Conservation (phyloP, 768 basidiomycete genomes). For the Hericium coralloides region DNA sequence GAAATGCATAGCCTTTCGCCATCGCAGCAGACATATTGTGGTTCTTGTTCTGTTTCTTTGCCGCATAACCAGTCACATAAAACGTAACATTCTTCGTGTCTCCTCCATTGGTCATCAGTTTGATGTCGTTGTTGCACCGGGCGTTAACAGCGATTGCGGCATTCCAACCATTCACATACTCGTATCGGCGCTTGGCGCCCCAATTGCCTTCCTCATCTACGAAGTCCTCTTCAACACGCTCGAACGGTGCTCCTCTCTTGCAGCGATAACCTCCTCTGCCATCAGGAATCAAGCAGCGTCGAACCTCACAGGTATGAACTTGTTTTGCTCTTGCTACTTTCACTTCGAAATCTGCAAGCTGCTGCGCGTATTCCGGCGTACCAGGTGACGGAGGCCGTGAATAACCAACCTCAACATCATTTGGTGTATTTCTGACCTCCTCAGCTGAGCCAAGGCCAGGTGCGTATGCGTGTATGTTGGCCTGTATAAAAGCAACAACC, state of each 20-base stretch:
- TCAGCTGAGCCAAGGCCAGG: slow-evolving; percentile 3
- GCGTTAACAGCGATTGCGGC: slow-evolving; percentile 18
- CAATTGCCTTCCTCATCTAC: slow-evolving; percentile 14
- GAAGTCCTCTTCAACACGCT: slow-evolving; percentile 1
- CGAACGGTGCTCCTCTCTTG: slow-evolving; percentile 20
- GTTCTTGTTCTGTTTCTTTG: slow-evolving; percentile 17
- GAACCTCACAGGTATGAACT: slow-evolving; percentile 14
- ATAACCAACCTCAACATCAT: slow-evolving; percentile 15
- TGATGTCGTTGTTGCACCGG: slow-evolving; percentile 33
- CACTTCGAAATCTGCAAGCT: background rate
- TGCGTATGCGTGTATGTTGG: slow-evolving; percentile 25
- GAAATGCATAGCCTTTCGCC: slow-evolving; percentile 23
- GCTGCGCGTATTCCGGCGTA: slow-evolving; percentile 14
- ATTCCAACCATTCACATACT: slow-evolving; percentile 18
- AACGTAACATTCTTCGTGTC: slow-evolving; percentile 27
- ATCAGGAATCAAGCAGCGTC: slow-evolving; percentile 7
- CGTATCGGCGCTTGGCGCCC: slow-evolving; percentile 7
- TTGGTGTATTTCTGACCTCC: background rate
- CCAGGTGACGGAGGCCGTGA: slow-evolving; percentile 28
- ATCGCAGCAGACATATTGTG: slow-evolving; percentile 30
- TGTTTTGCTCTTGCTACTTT: slow-evolving; percentile 7
- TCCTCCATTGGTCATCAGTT: slow-evolving; percentile 27
- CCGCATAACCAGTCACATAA: slow-evolving; percentile 21
- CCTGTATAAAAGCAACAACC: slow-evolving; percentile 22
- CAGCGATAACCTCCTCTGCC: slow-evolving; percentile 9